Base-by-base conservation (phyloP, 345 rosid genomes). In the Gossypium turneri region DNA sequence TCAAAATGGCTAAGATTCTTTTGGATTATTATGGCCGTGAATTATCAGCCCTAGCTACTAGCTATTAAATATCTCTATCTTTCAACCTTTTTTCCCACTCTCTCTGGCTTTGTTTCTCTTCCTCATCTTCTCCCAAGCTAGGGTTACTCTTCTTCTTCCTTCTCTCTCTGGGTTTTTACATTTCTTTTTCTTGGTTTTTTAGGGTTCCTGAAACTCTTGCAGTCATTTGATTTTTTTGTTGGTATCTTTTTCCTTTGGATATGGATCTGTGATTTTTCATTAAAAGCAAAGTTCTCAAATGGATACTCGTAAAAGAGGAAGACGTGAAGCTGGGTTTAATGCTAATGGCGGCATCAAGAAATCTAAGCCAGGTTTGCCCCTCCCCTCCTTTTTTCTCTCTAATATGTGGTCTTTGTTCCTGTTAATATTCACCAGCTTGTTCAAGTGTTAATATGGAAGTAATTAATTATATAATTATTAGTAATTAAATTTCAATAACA, bases 231-330 rank as follows among this genome's bases (percentile, higher is more conserved):
- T 70, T 75, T 27, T 34, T 25, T 55, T 0, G 38, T 68, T 69
- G 4, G 59, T 68, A 67, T 2, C 12, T 3, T 3, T 16, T 44
- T 60, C 9, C 3, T 67, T 53, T 75, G 76, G 83, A 86, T 80
- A 81, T 75, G 78, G 83, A 82, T 82, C 85, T 83, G 56, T 11
- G 44, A 73, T 15, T 50, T 48, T 68, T 25, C 44, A n/a, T 27
- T 48, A 16, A 9, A 25, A 47, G 27, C n/a, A 16, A 67, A 24
- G 2, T 47, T 47, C 51, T 22, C 43, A 17, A 9, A 90, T 88
- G 97, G 97, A 88, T 75, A 67, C 73, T 45, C 89, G 94, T 65
- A 93, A 93, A 83, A 86, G 98, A 83, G 90, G 87, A 73, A 87
- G 93, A 74, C 45, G 81, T 55, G 91, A 88, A 50, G 82, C 83